Evolutionary conservation across 1,284 basidiomycete species (phyloP).

Genomic region (Cutaneotrichosporon mucoides): DNA sequence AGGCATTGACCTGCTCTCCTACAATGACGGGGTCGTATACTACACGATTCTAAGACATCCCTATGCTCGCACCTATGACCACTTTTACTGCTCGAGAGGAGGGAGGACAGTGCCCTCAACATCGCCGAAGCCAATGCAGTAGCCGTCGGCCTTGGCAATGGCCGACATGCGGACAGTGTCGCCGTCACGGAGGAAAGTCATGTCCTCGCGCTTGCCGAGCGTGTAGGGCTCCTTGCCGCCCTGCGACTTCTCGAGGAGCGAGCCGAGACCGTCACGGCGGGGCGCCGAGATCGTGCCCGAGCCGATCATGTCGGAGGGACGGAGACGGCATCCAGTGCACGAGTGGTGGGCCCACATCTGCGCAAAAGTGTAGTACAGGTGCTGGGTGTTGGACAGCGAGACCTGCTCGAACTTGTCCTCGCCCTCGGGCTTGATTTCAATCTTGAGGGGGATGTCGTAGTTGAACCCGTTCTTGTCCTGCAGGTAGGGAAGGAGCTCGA

Average conservation of each 20-base stretch:
- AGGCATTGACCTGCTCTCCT: neutral
- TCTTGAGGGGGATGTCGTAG: conserved; percentile 14
- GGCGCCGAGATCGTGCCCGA: conserved; percentile 29
- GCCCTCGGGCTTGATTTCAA: conserved; percentile 14
- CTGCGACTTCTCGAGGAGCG: conserved; percentile 21
- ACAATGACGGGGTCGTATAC: neutral
- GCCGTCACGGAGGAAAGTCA: conserved; percentile 22
- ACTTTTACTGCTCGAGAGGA: neutral
- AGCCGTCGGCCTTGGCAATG: conserved; percentile 11
- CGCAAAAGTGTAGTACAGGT: conserved; percentile 21
- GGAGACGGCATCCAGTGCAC: conserved; percentile 22
- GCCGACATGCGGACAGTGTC: conserved; percentile 15
- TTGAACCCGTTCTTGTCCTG: conserved; percentile 15
- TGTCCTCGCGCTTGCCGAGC: conserved; percentile 19
- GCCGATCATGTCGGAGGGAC: conserved; percentile 30
- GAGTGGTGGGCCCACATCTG: conserved; percentile 34
- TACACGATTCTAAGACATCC: neutral
- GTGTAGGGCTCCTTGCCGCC: conserved; percentile 14
- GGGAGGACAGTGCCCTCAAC: conserved; percentile 21
- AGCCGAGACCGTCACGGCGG: conserved; percentile 17
- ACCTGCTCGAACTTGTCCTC: conserved; percentile 8
- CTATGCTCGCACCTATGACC: neutral
- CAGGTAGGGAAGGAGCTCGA: conserved; percentile 21
- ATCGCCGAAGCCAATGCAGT: conserved; percentile 17
- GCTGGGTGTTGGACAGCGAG: conserved; percentile 8